Base-by-base conservation (phyloP, 768 basidiomycete species). In the Kwoniella dejecticola region DNA sequence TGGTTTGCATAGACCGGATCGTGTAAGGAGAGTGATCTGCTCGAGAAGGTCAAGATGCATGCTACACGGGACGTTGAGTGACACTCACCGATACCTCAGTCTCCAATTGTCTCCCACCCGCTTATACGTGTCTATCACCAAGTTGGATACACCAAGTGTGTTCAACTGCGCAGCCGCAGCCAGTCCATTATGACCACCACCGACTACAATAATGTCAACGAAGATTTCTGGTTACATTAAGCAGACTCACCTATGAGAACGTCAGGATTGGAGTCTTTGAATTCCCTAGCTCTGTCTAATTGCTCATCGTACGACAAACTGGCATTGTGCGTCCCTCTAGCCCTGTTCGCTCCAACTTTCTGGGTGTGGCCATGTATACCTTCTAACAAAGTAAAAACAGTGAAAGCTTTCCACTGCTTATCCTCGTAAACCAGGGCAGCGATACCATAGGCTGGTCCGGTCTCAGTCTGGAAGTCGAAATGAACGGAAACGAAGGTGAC, bases 121-220 rank as follows among this genome's bases (percentile, higher is more conserved):
- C 23, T 63, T 57, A 24, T 66, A 59, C 15, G 57, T 66, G 72
- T 91, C 89, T 47, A 90, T 80, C 13, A 90, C 77, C 10, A 91
- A 77, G 0, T 82, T 79, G 1, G 80, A 68, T 12, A 90, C 77
- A 19, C 83, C 84, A 24, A 89, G 78, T 41, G 80, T 81, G 68
- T 86, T 86, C 56, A 88, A 81, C n/a, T 87, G 81, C 1, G 87
- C 87, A 0, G 88, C 87, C 1, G 85, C 66, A 8, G 83, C 83
- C 33, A 86, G 77, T 1, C 88, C 89, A 63, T 83, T 83, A 57
- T 72, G 70, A 40, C 70, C 70, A 30, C 67, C 70, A 31, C 70
- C 70, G 42, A 72, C 70, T 71, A 33, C 17, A 15, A n/a, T 41
- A 41, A 21, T 19, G 30, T 31, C 41, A 33, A 24, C 52, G 12